Conservation (phyloP, 176 grass and related monocot species). For the Guadua angustifolia region DNA sequence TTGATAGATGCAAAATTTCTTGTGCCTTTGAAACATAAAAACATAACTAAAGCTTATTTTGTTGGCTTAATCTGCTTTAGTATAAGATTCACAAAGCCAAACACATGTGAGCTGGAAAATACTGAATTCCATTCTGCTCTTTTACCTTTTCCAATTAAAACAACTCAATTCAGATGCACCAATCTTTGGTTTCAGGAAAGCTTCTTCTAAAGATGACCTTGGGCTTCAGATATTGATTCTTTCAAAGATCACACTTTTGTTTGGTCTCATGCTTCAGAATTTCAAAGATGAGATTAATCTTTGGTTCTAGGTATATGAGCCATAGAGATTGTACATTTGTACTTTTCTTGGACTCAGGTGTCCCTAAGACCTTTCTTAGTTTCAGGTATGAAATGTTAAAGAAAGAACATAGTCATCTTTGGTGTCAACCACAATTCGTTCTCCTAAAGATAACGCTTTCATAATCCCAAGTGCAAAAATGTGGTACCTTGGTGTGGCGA, state of each 20-base stretch:
- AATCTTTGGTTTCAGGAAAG: neutral
- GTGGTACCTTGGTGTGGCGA: constrained; percentile 73
- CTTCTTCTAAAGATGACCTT: neutral
- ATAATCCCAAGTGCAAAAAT: neutral
- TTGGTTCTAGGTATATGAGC: neutral
- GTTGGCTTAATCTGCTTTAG: neutral
- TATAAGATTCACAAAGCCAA: neutral
- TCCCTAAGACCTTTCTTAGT: neutral
- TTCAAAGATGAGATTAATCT: no score
- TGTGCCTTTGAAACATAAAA: neutral
- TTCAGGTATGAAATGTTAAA: neutral
- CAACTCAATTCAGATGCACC: neutral
- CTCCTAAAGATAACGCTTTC: neutral
- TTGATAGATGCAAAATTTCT: neutral
- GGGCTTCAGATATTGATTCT: neutral
- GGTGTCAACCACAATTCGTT: neutral
- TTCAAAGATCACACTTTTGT: neutral
- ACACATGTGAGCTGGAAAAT: neutral
- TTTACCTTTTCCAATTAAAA: neutral
- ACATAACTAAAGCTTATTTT: neutral
- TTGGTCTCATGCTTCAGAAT: neutral
- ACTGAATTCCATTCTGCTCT: no score
- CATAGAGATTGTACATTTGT: neutral
- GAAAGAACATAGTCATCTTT: neutral
- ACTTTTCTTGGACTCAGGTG: neutral